These are phyloP conservation scores for Vitis hybrid DNA, from an alignment of 177 flowering plant genomes.

Conservation along the genomic window DNA sequence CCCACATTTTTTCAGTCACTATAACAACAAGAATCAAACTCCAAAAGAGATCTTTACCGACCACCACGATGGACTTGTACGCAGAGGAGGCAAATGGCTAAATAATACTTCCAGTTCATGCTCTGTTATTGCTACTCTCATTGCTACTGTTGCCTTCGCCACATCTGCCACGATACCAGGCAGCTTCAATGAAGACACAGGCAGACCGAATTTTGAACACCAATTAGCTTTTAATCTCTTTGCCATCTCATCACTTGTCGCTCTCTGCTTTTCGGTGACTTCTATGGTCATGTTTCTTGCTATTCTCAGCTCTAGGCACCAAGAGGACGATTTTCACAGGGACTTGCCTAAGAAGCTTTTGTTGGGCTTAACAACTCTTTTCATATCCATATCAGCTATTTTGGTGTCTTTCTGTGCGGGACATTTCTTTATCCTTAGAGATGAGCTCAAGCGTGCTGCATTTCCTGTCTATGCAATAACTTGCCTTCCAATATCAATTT, in stretches of 20 bases:
- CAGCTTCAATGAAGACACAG: slow-evolving; percentile 12
- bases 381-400: slow-evolving; percentile 37
- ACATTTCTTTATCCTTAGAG: slow-evolving; percentile 34
- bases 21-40: slow-evolving; percentile 27
- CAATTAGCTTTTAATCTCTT: slow-evolving; percentile 33
- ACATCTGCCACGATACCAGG: slow-evolving; percentile 41
- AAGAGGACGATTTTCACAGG: slow-evolving; percentile 28
- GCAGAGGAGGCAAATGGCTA: slow-evolving; percentile 34
- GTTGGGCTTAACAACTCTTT: slow-evolving; percentile 33
- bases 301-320: slow-evolving; percentile 39
- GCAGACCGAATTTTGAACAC: slow-evolving; percentile 27
- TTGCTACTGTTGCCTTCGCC: slow-evolving; percentile 43
- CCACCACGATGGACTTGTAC: slow-evolving; percentile 21
- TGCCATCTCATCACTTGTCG: slow-evolving; percentile 33
- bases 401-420: slow-evolving; percentile 45
- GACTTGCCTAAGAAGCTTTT: slow-evolving; percentile 35
- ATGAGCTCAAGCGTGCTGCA: slow-evolving; percentile 28
- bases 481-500: slow-evolving; percentile 24
- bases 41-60: slow-evolving; percentile 28
- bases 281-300: slow-evolving; percentile 37
- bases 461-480: slow-evolving; percentile 30
- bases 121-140: slow-evolving; percentile 35
- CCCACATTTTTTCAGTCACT: slow-evolving; percentile 12
- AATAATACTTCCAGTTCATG: slow-evolving; percentile 40
- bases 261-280: slow-evolving; percentile 46